Base-by-base conservation (phyloP, 2,329 filamentous ascomycete genomes). In the Exophiala sp. region DNA sequence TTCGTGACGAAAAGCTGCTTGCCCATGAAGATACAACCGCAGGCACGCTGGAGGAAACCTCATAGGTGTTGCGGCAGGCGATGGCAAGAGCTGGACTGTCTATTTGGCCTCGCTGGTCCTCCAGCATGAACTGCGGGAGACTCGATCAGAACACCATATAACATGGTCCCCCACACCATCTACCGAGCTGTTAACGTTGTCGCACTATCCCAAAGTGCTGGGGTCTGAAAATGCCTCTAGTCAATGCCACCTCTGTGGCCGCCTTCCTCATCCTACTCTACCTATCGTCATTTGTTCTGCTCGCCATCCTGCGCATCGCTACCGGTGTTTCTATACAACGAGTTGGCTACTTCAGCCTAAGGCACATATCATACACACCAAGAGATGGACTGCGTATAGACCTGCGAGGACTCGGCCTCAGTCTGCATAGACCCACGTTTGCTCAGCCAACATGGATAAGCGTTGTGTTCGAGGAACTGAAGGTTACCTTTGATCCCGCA, bases 391-490 rank as follows among this genome's bases (percentile, higher is more conserved):
- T 96, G 66, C 87, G 87, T 65, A 84, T 99, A 70, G 90, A 96
- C 70, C 85, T 99, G 52, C 85, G 94, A 47, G 89, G 91, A 47
- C 78, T 99, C 48, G 91, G 94, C 41, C 78, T 99, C 64, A 87
- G 89, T 53, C 73, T 97, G 59, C 94, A 99, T 72, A 85, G 91
- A 3, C 94, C 94, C 10, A 97, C 94, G 5, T 97, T 99, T 72
- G 90, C 92, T 43, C 91, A 97, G 70, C 94, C 94, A 41, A 97
- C 95, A 59, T 97, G 92, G 91, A 77, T 96, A 64, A 97, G 91
- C 69, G 79, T 99, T 47, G 88, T 94, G 7, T 74, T 99, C 55
- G 89, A 84, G 65, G 94, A 96, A 68, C 77, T 96, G 46, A 88
- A 85, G 46, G 79, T 99, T 47, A 95, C 89, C 0, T 70, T 97